phyloP scores from a whole-genome alignment of 805 yeast genomes.

The Candida patagonica region DNA sequence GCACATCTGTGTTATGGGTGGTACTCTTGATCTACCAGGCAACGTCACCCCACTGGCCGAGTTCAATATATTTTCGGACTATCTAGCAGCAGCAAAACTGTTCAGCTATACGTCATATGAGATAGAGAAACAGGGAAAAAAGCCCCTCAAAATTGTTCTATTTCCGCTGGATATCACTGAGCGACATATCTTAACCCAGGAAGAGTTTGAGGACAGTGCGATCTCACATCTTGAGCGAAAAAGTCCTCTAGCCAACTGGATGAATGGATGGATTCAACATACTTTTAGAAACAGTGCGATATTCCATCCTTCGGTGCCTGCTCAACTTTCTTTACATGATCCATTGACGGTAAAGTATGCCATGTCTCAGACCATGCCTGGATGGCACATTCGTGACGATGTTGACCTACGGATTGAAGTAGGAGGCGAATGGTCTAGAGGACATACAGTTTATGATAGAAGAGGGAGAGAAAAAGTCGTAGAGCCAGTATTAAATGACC shows the following conservation, averaged over 20 bases:
- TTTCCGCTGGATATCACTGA: slow-evolving; percentile 33
- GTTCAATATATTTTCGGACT: slow-evolving; percentile 34
- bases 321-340: slow-evolving; percentile 21
- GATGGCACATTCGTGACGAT: slow-evolving; percentile 15
- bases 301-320: slow-evolving; percentile 11
- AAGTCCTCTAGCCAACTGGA: slow-evolving; percentile 30
- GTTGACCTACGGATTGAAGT: slow-evolving; percentile 32
- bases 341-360: slow-evolving; percentile 31
- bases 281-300: too few species aligned
- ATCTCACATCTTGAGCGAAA: slow-evolving; percentile 8
- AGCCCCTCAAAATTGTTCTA: slow-evolving; percentile 25
- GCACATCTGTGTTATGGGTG: slow-evolving; percentile 33
- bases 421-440: slow-evolving; percentile 31
- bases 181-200: slow-evolving; percentile 22
- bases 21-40: slow-evolving; percentile 28
- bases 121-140: slow-evolving; percentile 7
- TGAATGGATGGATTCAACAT: slow-evolving; percentile 25
- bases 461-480: slow-evolving; percentile 23
- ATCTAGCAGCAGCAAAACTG: slow-evolving; percentile 32
- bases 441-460: slow-evolving; percentile 29
- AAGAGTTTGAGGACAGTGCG: slow-evolving; percentile 8
- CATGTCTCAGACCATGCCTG: slow-evolving; percentile 10
- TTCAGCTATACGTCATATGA: slow-evolving; percentile 17
- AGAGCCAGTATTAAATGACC: slow-evolving; percentile 7
- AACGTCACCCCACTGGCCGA: slow-evolving; percentile 35